Evolutionary conservation across 148 eudicot species (phyloP).

Genomic region (Camellia sinensis): DNA sequence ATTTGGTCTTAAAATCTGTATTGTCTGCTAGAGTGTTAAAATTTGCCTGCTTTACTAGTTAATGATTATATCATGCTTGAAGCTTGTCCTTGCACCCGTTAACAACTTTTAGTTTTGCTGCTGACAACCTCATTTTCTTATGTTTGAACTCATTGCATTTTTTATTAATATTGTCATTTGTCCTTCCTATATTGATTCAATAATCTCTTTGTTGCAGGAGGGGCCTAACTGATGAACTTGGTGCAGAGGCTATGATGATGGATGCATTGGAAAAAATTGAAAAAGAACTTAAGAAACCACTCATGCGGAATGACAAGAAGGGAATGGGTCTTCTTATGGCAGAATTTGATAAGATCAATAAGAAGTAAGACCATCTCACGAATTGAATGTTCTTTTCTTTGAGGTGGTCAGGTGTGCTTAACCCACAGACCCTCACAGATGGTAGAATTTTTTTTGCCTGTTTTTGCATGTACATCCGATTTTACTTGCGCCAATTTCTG

Average conservation of each 20-base stretch:
- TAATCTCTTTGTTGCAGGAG: slow-evolving; percentile 54
- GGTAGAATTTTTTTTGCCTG: background rate
- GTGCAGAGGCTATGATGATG: slow-evolving; percentile 89
- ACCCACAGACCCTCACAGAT: background rate
- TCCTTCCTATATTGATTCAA: background rate
- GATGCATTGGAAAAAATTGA: slow-evolving; percentile 89
- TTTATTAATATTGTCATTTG: background rate
- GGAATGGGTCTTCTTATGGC: slow-evolving; percentile 65
- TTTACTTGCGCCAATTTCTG: background rate
- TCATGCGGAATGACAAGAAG: slow-evolving; percentile 82
- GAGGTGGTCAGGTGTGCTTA: background rate
- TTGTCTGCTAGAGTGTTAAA: no score
- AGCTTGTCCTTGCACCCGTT: background rate
- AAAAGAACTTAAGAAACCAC: slow-evolving; percentile 77
- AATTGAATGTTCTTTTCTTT: background rate
- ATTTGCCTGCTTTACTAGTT: no score
- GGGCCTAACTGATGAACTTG: slow-evolving; percentile 82
- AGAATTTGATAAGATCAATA: slow-evolving; percentile 79
- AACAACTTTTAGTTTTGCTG: background rate
- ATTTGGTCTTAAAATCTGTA: no score
- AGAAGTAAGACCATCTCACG: slow-evolving; percentile 55
- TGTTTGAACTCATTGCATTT: background rate
- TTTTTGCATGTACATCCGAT: background rate
- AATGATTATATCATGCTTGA: background rate
- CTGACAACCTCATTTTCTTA: background rate